Conservation (phyloP, 345 rosid species). For the Acer saccharum region DNA sequence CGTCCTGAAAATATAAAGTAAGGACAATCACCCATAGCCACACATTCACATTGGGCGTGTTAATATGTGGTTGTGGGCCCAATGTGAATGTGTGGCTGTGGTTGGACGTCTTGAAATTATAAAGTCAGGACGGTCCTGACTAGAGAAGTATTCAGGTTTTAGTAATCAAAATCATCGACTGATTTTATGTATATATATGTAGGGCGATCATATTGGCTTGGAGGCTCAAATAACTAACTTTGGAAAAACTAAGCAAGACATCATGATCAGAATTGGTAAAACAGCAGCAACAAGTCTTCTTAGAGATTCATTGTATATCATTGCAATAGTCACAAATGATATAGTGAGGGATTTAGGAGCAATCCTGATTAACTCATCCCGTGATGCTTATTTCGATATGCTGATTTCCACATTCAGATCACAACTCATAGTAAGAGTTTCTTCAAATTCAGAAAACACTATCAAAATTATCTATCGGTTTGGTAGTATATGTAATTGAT, state of each 20-base stretch:
- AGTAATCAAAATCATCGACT: no score
- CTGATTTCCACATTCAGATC: slow-evolving; percentile 1
- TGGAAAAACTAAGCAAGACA: slow-evolving; percentile 37
- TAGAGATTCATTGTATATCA: slow-evolving; percentile 11
- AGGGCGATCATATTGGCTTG: slow-evolving; percentile 15
- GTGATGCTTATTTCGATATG: background rate
- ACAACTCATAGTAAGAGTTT: slow-evolving; percentile 21
- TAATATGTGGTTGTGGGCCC: no score
- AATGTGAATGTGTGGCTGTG: no score
- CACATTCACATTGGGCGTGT: no score
- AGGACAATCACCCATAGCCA: no score
- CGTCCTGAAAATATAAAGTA: no score
- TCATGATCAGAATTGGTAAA: slow-evolving; percentile 27
- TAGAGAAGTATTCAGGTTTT: no score
- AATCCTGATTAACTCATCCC: background rate
- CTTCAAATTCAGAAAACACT: background rate
- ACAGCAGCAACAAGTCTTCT: slow-evolving; percentile 4
- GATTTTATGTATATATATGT: background rate
- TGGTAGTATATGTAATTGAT: background rate
- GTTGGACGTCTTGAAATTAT: no score
- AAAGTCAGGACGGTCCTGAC: no score
- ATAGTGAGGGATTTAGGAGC: background rate
- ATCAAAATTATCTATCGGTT: background rate
- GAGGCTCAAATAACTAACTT: slow-evolving; percentile 36
- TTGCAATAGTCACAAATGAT: slow-evolving; percentile 24